Base-by-base conservation (phyloP, 1,139 yeast genomes). In the Nakaseomyces nivariensis region DNA sequence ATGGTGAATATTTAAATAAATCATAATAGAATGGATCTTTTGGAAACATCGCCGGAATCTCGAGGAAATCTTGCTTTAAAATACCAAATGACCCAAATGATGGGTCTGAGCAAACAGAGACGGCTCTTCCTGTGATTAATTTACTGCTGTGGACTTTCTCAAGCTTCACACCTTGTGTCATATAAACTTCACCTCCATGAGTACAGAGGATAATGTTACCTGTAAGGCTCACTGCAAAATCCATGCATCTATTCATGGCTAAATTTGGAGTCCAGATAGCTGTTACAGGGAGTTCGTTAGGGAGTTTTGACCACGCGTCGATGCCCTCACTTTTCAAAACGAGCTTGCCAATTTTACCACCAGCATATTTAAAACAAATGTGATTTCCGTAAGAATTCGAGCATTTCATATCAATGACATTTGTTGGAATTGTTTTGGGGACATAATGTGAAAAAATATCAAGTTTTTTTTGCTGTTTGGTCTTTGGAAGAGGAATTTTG, bases 131-230 rank as follows among this genome's bases (percentile, higher is more conserved):
- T 1, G 64, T 54, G 4, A 55, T 49, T 27, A 62, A 48, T 46
- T 62, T 63, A 26, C 55, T 52, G 44, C 64, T 59, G 45, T 56
- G 51, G 11, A 56, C 45, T 40, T 54, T 58, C 46, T 60, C 62
- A 31, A 58, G 54, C 0, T 50, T 37, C 24, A 25, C 37, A 10
- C 52, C 50, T 5, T 50, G 47, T 5, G 55, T 48, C 62, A 71
- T 62, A 71, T 64, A 86, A 0, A 79, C 85, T 9, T 82, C 74
- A 0, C 96, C 96, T 50, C 79, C 78, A 37, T 73, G 67, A 0
- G 94, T 84, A 54, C 86, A 78, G 1, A 88, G 64, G 0, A 87
- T 70, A 1, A 86, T 66, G 0, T 87, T 79, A 0, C 95, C 95
- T 59, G 83, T 87, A 29, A 68, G 72, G 1, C 85, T 77, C 43